phyloP scores from a whole-genome alignment of 441 rosid genomes.

The Capsella rubella region DNA sequence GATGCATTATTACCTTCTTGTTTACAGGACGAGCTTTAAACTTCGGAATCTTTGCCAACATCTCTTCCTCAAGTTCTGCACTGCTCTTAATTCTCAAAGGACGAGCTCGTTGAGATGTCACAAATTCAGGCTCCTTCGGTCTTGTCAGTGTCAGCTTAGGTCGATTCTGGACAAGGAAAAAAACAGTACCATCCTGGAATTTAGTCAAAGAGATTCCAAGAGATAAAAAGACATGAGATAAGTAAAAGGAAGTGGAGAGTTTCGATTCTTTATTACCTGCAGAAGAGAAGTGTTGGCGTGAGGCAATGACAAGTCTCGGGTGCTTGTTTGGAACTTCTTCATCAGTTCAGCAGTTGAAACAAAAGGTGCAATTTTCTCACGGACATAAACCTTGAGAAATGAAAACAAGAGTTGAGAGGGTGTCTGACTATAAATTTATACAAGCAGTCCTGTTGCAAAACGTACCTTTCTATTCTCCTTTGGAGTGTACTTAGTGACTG shows the following conservation, averaged over 20 bases:
- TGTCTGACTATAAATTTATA: constrained; percentile 10
- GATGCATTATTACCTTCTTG: constrained; percentile 70
- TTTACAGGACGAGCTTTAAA: constrained; percentile 95
- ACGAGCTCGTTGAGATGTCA: constrained; percentile 89
- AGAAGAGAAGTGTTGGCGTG: constrained; percentile 46
- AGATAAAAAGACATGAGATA: constrained; percentile 9
- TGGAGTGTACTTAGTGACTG: constrained; percentile 49
- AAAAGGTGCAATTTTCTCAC: constrained; percentile 70
- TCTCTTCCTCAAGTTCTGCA: constrained; percentile 95
- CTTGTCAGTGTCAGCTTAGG: constrained; percentile 81
- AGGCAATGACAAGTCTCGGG: constrained; percentile 78
- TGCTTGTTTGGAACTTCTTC: constrained; percentile 85
- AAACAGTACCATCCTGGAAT: constrained; percentile 44
- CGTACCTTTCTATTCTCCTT: constrained; percentile 85
- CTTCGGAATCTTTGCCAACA: constrained; percentile 95
- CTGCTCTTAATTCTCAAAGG: constrained; percentile 78
- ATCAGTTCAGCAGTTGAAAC: constrained; percentile 91
- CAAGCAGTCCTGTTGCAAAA: constrained; percentile 30
- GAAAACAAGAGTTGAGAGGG: constrained; percentile 3
- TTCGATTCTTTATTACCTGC: constrained; percentile 52
- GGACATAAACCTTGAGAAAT: constrained; percentile 68
- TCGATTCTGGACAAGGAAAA: constrained; percentile 61
- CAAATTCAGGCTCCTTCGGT: constrained; percentile 94
- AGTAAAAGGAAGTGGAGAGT: neutral
- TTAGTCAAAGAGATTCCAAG: constrained; percentile 36